A percentile compares a stretch with the other conserved stretches of the same genome.
Conservation (phyloP, 306 rosid species). For the Astragalus glycyphyllos region DNA sequence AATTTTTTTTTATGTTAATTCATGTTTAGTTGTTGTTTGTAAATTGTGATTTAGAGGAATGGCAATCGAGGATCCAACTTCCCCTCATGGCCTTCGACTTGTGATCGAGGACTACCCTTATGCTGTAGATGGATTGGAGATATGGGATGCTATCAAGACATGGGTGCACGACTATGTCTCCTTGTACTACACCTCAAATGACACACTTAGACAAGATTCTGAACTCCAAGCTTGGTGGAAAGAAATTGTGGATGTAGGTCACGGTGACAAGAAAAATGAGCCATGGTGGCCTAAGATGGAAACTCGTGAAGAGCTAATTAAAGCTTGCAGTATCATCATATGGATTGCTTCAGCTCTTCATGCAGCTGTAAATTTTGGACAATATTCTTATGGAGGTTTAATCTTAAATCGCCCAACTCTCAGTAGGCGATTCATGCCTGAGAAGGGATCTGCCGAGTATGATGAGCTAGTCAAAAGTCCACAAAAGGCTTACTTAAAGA, state of each 20-base stretch:
- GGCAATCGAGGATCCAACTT: slow-evolving; percentile 57
- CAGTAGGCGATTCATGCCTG: slow-evolving; percentile 46
- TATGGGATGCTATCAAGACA: slow-evolving; percentile 63
- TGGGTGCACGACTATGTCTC: slow-evolving; percentile 65
- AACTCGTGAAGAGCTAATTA: slow-evolving; percentile 45
- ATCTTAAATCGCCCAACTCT: slow-evolving; percentile 46
- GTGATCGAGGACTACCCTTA: slow-evolving; percentile 67
- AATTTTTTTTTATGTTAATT: background rate
- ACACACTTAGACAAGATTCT: slow-evolving; percentile 49
- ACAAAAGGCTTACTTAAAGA: slow-evolving; percentile 44
- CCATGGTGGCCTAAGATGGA: slow-evolving; percentile 66
- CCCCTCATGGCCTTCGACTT: slow-evolving; percentile 61
- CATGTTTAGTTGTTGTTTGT: slow-evolving; percentile 21
- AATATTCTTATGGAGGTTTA: slow-evolving; percentile 47
- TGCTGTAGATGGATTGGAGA: slow-evolving; percentile 63
- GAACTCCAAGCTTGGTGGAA: slow-evolving; percentile 81
- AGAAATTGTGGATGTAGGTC: slow-evolving; percentile 60
- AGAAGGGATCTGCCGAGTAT: slow-evolving; percentile 46
- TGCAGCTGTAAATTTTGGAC: slow-evolving; percentile 57
- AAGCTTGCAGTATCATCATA: slow-evolving; percentile 48
- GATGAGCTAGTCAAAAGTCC: slow-evolving; percentile 39
- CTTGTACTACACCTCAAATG: slow-evolving; percentile 58
- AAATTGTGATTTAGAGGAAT: slow-evolving; percentile 56
- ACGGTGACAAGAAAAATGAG: slow-evolving; percentile 63
- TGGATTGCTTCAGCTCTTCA: slow-evolving; percentile 55